A percentile compares a stretch with the other conserved stretches of the same genome.
These are phyloP conservation scores for Haematococcus sp. DNA, from an alignment of 139 green algal species.

Conservation along the genomic window DNA sequence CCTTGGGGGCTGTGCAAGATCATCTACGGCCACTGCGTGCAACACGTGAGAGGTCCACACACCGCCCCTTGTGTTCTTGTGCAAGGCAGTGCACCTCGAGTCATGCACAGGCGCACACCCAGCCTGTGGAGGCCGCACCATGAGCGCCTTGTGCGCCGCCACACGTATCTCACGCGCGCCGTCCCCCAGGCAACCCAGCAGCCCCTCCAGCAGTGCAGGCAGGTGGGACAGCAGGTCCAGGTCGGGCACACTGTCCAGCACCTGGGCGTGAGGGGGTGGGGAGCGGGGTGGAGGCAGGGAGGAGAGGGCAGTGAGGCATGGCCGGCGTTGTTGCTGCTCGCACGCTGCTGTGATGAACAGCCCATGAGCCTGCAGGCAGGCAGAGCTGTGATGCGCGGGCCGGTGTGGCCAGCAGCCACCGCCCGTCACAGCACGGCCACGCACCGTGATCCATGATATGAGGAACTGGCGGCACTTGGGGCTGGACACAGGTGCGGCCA, in stretches of 20 bases:
- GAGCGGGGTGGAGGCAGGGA: too few relatives aligned
- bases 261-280: constrained; percentile 7
- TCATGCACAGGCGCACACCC: not conserved
- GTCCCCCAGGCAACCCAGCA: constrained; percentile 89
- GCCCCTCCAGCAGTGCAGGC: constrained; percentile 83
- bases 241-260: constrained; percentile 86
- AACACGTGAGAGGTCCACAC: too few relatives aligned
- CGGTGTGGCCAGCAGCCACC: too few relatives aligned
- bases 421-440: too few relatives aligned
- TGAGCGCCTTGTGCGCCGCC: constrained; percentile 42
- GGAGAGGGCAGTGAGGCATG: not conserved
- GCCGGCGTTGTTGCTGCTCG: not conserved
- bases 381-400: too few relatives aligned
- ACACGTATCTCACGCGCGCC: constrained; percentile 51
- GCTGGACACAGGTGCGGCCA: constrained; percentile 67
- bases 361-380: too few relatives aligned
- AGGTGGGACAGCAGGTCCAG: constrained; percentile 87
- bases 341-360: constrained; percentile 28
- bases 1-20: too few relatives aligned
- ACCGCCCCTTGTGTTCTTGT: too few relatives aligned
- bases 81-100: too few relatives aligned
- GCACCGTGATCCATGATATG: constrained; percentile 43
- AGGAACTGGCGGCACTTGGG: constrained; percentile 80
- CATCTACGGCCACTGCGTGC: too few relatives aligned
- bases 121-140: constrained; percentile 9